These are phyloP conservation scores for Colletotrichum sansevieriae DNA, from an alignment of 2,329 filamentous ascomycete species.

Conservation along the genomic window DNA sequence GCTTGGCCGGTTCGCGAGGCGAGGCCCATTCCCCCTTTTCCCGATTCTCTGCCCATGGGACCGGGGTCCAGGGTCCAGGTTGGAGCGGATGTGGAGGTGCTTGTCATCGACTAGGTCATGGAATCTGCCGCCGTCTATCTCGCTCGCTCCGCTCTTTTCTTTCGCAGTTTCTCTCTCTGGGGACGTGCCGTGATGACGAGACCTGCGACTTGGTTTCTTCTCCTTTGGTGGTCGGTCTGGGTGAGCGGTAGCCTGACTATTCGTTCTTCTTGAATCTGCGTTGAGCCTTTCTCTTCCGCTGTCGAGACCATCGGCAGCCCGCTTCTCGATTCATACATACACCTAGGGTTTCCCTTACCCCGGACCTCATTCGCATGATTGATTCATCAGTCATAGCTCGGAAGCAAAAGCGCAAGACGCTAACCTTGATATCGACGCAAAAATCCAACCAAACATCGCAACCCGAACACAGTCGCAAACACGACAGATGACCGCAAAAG, in stretches of 20 bases:
- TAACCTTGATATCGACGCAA: no score
- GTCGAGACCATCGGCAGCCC: neutral
- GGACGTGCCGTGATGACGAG: neutral
- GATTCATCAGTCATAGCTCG: neutral
- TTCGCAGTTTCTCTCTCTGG: neutral
- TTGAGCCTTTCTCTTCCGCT: no score
- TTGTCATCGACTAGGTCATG: constrained; percentile 38
- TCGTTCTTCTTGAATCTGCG: no score
- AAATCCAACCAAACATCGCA: neutral
- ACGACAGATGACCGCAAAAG: constrained; percentile 27
- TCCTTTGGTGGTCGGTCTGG: neutral
- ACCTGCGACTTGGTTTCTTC: neutral
- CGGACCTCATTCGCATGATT: neutral
- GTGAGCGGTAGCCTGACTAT: no score
- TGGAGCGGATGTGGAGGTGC: constrained; percentile 36
- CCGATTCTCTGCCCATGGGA: constrained; percentile 26
- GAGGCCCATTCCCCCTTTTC: constrained; percentile 18
- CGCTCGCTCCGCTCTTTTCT: neutral
- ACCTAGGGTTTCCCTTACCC: neutral
- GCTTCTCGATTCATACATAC: neutral
- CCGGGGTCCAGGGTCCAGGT: neutral
- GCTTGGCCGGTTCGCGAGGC: constrained; percentile 13
- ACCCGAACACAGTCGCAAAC: neutral
- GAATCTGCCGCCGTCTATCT: no score
- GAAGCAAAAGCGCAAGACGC: neutral